phyloP scores from a whole-genome alignment of 352 stramenopile genomes.

The Pseudoperonospora humuli region DNA sequence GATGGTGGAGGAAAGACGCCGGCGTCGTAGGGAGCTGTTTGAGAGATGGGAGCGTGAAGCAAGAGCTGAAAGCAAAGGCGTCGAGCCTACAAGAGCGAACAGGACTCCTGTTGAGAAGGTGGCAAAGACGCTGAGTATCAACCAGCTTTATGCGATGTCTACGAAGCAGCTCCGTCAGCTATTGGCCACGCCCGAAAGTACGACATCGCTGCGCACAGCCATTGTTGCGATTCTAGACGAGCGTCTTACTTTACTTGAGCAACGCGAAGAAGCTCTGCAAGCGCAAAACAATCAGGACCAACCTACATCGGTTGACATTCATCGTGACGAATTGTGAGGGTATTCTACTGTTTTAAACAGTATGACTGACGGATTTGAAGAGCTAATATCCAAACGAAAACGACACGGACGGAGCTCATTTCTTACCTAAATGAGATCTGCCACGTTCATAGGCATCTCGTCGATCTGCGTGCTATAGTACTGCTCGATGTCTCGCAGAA shows the following conservation, averaged over 20 bases:
- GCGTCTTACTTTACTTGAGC: too few species aligned
- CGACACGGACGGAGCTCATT: neutral
- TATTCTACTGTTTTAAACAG: neutral
- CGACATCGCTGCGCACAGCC: slow-evolving; percentile 26
- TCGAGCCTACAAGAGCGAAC: neutral
- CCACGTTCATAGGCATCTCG: slow-evolving; percentile 99
- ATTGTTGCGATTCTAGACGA: slow-evolving; percentile 45
- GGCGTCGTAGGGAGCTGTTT: slow-evolving; percentile 37
- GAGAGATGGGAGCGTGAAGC: slow-evolving; percentile 31
- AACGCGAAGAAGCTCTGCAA: slow-evolving; percentile 13
- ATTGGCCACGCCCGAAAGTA: slow-evolving; percentile 23
- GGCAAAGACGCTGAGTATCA: slow-evolving; percentile 37
- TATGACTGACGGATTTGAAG: neutral
- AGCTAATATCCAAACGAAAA: neutral
- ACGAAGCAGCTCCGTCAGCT: slow-evolving; percentile 47
- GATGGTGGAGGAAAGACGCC: slow-evolving; percentile 48
- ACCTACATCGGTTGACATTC: neutral
- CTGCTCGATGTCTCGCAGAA: slow-evolving; percentile 98
- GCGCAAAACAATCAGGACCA: neutral
- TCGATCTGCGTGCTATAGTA: slow-evolving; percentile 99
- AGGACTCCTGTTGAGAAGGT: too few species aligned
- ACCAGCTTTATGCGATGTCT: slow-evolving; percentile 36
- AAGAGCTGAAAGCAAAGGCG: slow-evolving; percentile 1
- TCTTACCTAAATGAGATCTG: slow-evolving; percentile 94
- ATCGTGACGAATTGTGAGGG: neutral